Conservation (phyloP, 352 stramenopile genomes). For the Elongisporangium senticosum region DNA sequence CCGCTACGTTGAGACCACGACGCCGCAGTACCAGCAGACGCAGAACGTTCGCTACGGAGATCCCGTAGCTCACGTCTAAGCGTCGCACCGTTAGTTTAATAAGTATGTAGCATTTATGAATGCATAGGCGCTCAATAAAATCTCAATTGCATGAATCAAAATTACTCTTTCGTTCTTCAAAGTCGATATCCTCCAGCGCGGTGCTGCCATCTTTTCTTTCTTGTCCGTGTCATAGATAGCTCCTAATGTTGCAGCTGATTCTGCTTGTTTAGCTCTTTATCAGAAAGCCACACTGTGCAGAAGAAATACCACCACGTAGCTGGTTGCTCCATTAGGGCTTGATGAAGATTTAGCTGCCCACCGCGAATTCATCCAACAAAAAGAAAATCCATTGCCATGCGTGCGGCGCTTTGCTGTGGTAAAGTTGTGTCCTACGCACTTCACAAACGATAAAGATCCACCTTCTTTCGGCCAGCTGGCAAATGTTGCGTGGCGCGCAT, state of each 20-base stretch:
- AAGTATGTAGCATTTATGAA: background rate
- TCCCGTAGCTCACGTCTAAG: slow-evolving; percentile 27
- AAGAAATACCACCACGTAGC: too few relatives aligned
- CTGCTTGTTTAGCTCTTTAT: too few relatives aligned
- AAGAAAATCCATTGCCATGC: background rate
- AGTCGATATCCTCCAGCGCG: too few relatives aligned
- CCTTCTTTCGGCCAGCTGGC: background rate
- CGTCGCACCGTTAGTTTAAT: background rate
- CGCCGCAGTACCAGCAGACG: slow-evolving; percentile 7
- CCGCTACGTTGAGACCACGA: slow-evolving; percentile 20
- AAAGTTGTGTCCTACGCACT: background rate
- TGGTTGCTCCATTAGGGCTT: too few relatives aligned
- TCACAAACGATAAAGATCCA: background rate
- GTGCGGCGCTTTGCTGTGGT: too few relatives aligned
- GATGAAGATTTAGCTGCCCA: background rate
- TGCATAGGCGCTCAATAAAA: too few relatives aligned
- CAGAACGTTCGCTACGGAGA: slow-evolving; percentile 22
- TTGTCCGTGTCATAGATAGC: too few relatives aligned
- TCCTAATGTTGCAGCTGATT: too few relatives aligned
- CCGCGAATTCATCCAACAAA: background rate
- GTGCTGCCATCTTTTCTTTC: too few relatives aligned
- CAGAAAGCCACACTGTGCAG: too few relatives aligned
- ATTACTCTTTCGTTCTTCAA: too few relatives aligned
- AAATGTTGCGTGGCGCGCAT: background rate
- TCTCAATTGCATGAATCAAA: background rate